These are phyloP conservation scores for Alternaria sp. DNA, from an alignment of 2,329 filamentous ascomycete species.

Conservation along the genomic window DNA sequence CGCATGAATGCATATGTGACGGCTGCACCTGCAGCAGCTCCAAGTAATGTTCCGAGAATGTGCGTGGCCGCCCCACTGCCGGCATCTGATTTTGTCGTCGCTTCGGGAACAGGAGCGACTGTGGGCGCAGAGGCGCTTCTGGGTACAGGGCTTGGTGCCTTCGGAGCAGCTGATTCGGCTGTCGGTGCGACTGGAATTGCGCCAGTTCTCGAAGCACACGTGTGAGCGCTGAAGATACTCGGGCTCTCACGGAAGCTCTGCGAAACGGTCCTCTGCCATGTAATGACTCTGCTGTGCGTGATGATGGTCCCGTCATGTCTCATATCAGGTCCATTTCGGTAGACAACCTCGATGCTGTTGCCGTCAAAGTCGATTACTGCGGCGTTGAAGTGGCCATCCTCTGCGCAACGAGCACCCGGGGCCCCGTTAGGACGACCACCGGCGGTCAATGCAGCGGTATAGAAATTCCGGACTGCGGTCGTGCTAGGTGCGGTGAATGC, in stretches of 20 bases:
- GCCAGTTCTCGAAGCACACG: slow-evolving; percentile 31
- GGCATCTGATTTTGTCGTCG: slow-evolving; percentile 31
- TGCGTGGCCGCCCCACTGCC: slow-evolving; percentile 64
- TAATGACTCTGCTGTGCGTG: slow-evolving; percentile 55
- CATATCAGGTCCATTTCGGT: slow-evolving; percentile 54
- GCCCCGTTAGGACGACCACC: slow-evolving; percentile 66
- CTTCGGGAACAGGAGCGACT: slow-evolving; percentile 27
- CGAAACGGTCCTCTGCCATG: slow-evolving; percentile 43
- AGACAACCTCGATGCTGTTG: slow-evolving; percentile 82
- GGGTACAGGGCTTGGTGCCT: slow-evolving; percentile 30
- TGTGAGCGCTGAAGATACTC: slow-evolving; percentile 41
- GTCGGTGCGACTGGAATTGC: slow-evolving; percentile 30
- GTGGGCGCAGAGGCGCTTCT: slow-evolving; percentile 44
- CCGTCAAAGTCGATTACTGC: slow-evolving; percentile 79
- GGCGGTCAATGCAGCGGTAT: slow-evolving; percentile 71
- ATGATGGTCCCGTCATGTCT: slow-evolving; percentile 50
- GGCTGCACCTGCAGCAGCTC: slow-evolving; percentile 78
- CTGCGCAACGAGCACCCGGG: slow-evolving; percentile 60
- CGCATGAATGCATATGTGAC: slow-evolving; percentile 77
- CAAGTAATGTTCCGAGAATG: slow-evolving; percentile 77
- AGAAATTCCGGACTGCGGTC: slow-evolving; percentile 73
- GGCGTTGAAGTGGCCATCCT: slow-evolving; percentile 66
- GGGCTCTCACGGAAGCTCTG: slow-evolving; percentile 41
- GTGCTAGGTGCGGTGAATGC: slow-evolving; percentile 72
- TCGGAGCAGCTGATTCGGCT: slow-evolving; percentile 34